phyloP scores from a whole-genome alignment of 2,329 filamentous ascomycete species.

The Fusarium marasasianum region DNA sequence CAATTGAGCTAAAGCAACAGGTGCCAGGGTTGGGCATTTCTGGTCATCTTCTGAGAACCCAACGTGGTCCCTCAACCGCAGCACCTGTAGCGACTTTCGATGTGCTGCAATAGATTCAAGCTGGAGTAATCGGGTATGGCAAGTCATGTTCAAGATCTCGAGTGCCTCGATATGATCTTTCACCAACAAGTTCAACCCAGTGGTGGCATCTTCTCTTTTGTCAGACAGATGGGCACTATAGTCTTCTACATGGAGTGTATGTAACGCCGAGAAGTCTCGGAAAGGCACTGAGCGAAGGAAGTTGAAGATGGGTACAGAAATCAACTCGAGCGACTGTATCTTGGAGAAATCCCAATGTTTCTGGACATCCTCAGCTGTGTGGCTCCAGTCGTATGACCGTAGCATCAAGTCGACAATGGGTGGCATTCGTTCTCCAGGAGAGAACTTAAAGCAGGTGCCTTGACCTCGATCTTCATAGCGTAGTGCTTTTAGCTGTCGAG shows the following conservation, averaged over 20 bases:
- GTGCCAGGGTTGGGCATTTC: constrained; percentile 53
- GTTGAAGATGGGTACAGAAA: constrained; percentile 55
- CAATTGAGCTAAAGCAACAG: constrained; percentile 48
- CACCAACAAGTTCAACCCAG: constrained; percentile 51
- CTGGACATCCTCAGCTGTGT: constrained; percentile 49
- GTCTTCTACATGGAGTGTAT: constrained; percentile 55
- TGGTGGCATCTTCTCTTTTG: constrained; percentile 52
- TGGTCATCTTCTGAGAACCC: constrained; percentile 56
- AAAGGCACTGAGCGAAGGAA: constrained; percentile 56
- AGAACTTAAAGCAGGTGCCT: constrained; percentile 56
- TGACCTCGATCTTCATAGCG: constrained; percentile 57
- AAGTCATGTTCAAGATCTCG: constrained; percentile 52
- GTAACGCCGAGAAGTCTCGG: constrained; percentile 49
- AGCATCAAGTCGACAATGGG: constrained; percentile 53
- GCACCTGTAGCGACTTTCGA: constrained; percentile 47
- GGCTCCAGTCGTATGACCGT: constrained; percentile 61
- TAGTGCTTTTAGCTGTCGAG: constrained; percentile 50
- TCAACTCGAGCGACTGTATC: constrained; percentile 53
- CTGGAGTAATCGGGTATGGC: constrained; percentile 53
- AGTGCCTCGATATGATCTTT: constrained; percentile 50
- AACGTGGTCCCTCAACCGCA: constrained; percentile 57
- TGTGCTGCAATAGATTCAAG: constrained; percentile 53
- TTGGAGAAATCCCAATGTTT: constrained; percentile 58
- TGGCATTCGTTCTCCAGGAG: constrained; percentile 53
- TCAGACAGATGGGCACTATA: constrained; percentile 54